Base-by-base conservation (phyloP, 306 rosid species). In the Acacia acuminata region DNA sequence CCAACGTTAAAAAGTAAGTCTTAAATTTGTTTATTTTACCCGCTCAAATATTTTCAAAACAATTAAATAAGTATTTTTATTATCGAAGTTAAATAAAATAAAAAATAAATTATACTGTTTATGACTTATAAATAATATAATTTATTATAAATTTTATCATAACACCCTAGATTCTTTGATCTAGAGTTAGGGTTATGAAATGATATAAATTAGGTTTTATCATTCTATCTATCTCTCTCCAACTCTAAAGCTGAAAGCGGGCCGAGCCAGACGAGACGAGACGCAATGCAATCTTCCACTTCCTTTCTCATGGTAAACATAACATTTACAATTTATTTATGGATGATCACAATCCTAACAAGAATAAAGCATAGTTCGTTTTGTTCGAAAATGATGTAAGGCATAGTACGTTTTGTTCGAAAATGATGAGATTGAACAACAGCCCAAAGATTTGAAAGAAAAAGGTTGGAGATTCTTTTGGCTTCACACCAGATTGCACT, bases 281-380 rank as follows among this genome's bases (percentile, higher is more conserved):
- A 30, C 2, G 11, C 32, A 55, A 20, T 20, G 11, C 32, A 55
- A 20, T 20, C 69, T 13, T 63, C 8, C 17, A 1, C 17, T 63
- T 2, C 1, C 38, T 9, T 25, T 3, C 1, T n/a, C 8, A 2
- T 20, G 27, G 3, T 0, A 2, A 0, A 15, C 0, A 0, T 56
- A 9, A 11, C 34, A 60, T 60, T 58, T 58, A 22, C n/a, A 9
- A 24, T 27, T 63, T 63, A 63, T 63, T 63, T 13, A 13, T 25
- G 69, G 69, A 63, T 38, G 0, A 63, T 63, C 40, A 14, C 40
- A 63, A 13, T 4, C 69, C 69, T 5, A 27, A 63, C 69, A 25
- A 27, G 14, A 63, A 27, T 4, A 63, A 25, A 0, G 25, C 3
- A 11, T 6, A 0, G 11, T n/a, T 4, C 9, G 9, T 58, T 58